Evolutionary conservation across 2,329 filamentous ascomycete genomes (phyloP), one percentile per base, ranked within the genome.

Genomic region (Trichoderma sp.): DNA sequence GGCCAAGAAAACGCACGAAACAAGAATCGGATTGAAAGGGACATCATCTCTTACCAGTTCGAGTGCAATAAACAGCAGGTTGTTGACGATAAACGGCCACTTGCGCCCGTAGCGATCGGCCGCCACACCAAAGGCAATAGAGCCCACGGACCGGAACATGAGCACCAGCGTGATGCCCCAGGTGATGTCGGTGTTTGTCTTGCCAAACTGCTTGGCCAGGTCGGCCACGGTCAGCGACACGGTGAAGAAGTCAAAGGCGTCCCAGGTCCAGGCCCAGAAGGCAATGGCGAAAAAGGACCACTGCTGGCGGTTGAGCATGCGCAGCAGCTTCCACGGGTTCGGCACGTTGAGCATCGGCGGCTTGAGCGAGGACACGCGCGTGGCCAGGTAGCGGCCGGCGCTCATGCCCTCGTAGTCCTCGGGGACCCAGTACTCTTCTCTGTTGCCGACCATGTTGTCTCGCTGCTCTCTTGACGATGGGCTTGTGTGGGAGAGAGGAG

Each of bases 41-140:
- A 6, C 13, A 16, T 2, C 11, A 5, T 21, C n/a, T 77, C 83
- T 80, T 75, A 90, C 90, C 74, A 94, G 83, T 78, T 94, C 91
- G 11, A 94, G 83, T 6, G 89, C 77, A 47, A 92, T 90, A 70
- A 94, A 88, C 24, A 94, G 82, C 27, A 92, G 70, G 79, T 93
- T 92, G 80, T 94, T 94, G 70, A 91, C 76, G 16, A 94, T 85
- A 81, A 94, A 93, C 1, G 91, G 91, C 89, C 91, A 92, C 75
- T 87, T 88, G 59, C 87, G 80, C 5, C 87, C 87, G 72, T 86
- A 89, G 43, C 85, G 81, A 77, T 89, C 87, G 24, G 83, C 79
- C 0, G 84, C 84, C 31, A 87, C 81, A 71, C 87, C 87, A 66
- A 88, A 88, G 11, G 83, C 24, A 55, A 87, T 78, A 5, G 86